Evolutionary conservation across 345 rosid genomes (phyloP).

Genomic region (Brassica juncea): DNA sequence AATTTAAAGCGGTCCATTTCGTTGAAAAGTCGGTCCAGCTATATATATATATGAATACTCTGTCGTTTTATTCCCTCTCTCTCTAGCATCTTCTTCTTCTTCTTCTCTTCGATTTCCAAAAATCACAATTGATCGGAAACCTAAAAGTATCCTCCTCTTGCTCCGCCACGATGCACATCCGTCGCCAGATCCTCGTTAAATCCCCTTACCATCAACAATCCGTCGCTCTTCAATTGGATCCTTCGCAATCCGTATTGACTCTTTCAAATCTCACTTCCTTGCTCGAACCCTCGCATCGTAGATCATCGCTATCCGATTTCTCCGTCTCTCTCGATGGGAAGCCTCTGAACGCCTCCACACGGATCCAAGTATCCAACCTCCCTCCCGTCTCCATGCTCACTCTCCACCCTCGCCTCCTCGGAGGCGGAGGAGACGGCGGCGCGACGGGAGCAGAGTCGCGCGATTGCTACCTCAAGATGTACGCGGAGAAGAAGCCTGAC

Average conservation of each 20-base stretch:
- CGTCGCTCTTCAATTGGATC: constrained; percentile 49
- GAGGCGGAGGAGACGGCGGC: constrained; percentile 99
- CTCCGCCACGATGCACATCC: constrained; percentile 17
- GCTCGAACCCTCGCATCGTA: constrained; percentile 24
- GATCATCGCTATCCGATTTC: constrained; percentile 41
- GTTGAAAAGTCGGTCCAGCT: constrained; percentile 17
- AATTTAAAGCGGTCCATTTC: not conserved
- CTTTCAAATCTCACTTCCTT: constrained; percentile 46
- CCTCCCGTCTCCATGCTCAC: constrained; percentile 61
- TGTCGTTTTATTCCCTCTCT: not conserved
- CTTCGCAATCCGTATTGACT: constrained; percentile 43
- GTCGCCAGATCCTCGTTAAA: constrained; percentile 52
- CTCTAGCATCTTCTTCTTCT: not conserved
- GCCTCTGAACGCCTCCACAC: constrained; percentile 49
- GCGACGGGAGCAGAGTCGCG: constrained; percentile 97
- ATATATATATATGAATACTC: not conserved
- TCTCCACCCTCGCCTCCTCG: constrained; percentile 58
- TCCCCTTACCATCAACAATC: constrained; percentile 39
- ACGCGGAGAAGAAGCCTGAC: constrained; percentile 92
- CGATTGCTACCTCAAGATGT: constrained; percentile 95
- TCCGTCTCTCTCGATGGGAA: constrained; percentile 68
- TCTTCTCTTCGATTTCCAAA: not conserved
- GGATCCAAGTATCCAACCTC: constrained; percentile 45
- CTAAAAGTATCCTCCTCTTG: not conserved
- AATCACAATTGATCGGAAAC: constrained; percentile 33